A percentile compares a stretch with the other conserved stretches of the same genome.
Conservation (phyloP, 2,329 filamentous ascomycete genomes). For the Aspergillus pseudoterreus region DNA sequence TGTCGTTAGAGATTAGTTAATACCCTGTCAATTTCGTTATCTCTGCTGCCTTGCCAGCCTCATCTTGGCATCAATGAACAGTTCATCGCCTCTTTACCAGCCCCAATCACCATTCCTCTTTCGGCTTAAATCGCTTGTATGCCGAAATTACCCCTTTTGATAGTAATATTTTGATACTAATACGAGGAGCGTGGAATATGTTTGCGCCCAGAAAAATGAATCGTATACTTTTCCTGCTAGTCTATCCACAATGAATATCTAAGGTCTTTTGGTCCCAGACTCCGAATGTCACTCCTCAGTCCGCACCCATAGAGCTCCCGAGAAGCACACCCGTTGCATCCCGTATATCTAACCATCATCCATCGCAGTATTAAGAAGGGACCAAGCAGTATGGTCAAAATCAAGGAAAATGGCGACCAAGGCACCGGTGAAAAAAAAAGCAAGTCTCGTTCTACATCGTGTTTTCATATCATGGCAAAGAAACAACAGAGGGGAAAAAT, state of each 20-base stretch:
- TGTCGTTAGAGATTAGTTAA: no score
- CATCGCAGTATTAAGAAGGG: neutral
- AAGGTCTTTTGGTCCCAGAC: slow-evolving; percentile 5
- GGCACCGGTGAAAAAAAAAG: neutral
- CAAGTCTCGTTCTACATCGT: slow-evolving; percentile 12
- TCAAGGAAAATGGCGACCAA: neutral
- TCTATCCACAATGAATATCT: slow-evolving; percentile 13
- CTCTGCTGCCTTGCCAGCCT: neutral
- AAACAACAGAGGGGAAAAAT: slow-evolving; percentile 6
- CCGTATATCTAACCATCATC: no score
- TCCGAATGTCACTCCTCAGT: neutral
- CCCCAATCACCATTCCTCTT: neutral
- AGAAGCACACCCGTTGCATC: neutral
- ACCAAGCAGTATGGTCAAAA: neutral
- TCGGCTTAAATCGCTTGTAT: neutral
- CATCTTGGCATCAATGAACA: neutral
- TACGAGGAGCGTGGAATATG: neutral
- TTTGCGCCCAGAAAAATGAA: neutral
- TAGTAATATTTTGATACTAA: neutral
- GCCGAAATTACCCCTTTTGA: neutral
- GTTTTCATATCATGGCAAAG: slow-evolving; percentile 8
- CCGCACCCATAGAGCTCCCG: neutral
- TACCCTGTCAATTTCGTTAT: no score
- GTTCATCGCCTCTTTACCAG: neutral
- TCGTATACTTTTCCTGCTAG: slow-evolving; percentile 10